A percentile compares a stretch with the other conserved stretches of the same genome.
These are phyloP conservation scores for Blastocystis sp. DNA, from an alignment of 352 stramenopile genomes.

Conservation along the genomic window DNA sequence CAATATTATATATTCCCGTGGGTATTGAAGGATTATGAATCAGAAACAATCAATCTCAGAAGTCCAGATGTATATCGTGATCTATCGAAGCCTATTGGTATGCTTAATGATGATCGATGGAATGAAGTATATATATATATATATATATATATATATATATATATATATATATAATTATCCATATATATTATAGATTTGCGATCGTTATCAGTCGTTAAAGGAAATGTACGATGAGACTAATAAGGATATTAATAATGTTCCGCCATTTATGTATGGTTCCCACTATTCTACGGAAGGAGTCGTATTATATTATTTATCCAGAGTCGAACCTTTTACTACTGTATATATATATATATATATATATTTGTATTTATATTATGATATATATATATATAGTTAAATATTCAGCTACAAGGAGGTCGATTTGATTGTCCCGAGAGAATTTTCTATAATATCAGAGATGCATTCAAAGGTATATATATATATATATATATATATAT, in stretches of 20 bases:
- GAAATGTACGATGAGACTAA: constrained; percentile 37
- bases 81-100: constrained; percentile 74
- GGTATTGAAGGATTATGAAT: constrained; percentile 68
- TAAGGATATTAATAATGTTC: constrained; percentile 54
- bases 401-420: constrained; percentile 45
- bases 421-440: constrained; percentile 52
- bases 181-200: constrained; percentile 56
- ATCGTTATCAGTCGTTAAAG: constrained; percentile 40
- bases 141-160: constrained; percentile 28
- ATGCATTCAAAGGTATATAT: constrained; percentile 46
- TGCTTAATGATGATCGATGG: constrained; percentile 62
- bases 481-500: no score
- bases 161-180: neutral
- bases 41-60: constrained; percentile 54
- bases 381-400: constrained; percentile 18
- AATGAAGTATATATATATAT: constrained; percentile 53
- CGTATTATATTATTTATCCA: constrained; percentile 83
- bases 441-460: constrained; percentile 48
- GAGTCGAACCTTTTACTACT: constrained; percentile 63
- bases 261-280: constrained; percentile 87
- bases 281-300: constrained; percentile 85
- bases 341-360: constrained; percentile 43
- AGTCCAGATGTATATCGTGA: constrained; percentile 65
- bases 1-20: constrained; percentile 83
- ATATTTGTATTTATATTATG: neutral